These are phyloP conservation scores for Hymenoscyphus repandus DNA, from an alignment of 2,329 filamentous ascomycete species.

Conservation along the genomic window DNA sequence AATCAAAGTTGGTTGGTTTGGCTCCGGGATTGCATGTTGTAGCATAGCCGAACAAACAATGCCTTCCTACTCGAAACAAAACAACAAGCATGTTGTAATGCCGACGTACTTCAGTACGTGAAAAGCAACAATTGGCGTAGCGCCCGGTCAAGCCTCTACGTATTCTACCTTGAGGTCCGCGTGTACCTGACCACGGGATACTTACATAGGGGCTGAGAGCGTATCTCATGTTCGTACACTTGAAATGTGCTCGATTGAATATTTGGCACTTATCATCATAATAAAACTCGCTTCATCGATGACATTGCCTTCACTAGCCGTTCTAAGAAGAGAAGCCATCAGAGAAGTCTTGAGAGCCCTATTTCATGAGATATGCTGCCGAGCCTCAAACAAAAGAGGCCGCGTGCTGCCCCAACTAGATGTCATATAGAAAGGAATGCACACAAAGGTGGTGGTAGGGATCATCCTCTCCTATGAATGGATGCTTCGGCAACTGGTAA, in stretches of 20 bases:
- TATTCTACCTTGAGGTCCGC: too few species aligned
- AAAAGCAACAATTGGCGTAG: too few species aligned
- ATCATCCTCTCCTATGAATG: background rate
- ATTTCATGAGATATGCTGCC: background rate
- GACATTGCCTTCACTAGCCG: too few species aligned
- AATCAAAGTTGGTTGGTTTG: slow-evolving; percentile 14
- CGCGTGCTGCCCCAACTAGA: background rate
- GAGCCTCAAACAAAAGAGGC: background rate
- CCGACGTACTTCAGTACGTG: background rate
- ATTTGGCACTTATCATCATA: too few species aligned
- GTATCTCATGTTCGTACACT: too few species aligned
- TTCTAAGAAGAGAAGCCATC: too few species aligned
- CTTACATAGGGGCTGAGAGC: too few species aligned
- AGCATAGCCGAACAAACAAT: background rate
- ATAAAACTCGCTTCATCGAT: too few species aligned
- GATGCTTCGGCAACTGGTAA: background rate
- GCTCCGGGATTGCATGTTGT: slow-evolving; percentile 12
- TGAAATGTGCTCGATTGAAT: too few species aligned
- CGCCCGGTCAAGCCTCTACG: too few species aligned
- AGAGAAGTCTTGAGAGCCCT: too few species aligned
- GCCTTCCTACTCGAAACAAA: background rate
- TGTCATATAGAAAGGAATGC: background rate
- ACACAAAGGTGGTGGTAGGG: background rate
- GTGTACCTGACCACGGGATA: too few species aligned
- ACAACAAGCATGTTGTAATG: background rate